These are phyloP conservation scores for Penicillium roqueforti DNA, from an alignment of 495 filamentous ascomycete genomes.

Conservation along the genomic window DNA sequence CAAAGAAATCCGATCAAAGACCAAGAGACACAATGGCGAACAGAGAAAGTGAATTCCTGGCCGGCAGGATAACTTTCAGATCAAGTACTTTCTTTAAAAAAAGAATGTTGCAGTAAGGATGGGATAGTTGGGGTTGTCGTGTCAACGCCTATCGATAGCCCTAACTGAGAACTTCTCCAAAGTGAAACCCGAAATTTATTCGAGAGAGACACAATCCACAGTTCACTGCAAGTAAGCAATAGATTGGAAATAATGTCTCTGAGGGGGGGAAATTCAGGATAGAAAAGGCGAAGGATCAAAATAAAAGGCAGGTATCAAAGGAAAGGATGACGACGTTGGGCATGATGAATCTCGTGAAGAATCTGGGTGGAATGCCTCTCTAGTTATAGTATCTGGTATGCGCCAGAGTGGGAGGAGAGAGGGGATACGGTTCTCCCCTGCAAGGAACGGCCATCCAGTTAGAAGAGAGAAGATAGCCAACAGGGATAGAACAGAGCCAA, in stretches of 20 bases:
- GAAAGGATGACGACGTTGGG: slow-evolving; percentile 29
- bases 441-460: slow-evolving; percentile 26
- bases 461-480: slow-evolving; percentile 5
- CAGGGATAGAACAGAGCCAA: slow-evolving; percentile 15
- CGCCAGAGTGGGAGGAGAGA: slow-evolving; percentile 19
- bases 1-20: slow-evolving; percentile 7
- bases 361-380: slow-evolving; percentile 24
- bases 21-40: not conserved
- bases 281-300: slow-evolving; percentile 6
- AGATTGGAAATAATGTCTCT: slow-evolving; percentile 13
- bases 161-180: slow-evolving; percentile 22
- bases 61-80: slow-evolving; percentile 24
- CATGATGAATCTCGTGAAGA: slow-evolving; percentile 41
- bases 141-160: slow-evolving; percentile 44
- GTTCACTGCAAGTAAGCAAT: slow-evolving; percentile 14
- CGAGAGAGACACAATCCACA: slow-evolving; percentile 25
- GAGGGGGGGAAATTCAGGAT: slow-evolving; percentile 3
- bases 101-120: slow-evolving; percentile 44
- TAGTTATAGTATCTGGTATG: slow-evolving; percentile 36
- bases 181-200: slow-evolving; percentile 32
- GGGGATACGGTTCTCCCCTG: slow-evolving; percentile 7
- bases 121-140: slow-evolving; percentile 45
- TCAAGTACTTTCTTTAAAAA: slow-evolving; percentile 19
- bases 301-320: slow-evolving; percentile 14
- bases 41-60: slow-evolving; percentile 16